Evolutionary conservation across 108 stramenopile species (phyloP).

Genomic region (Aurantiochytrium sp.): DNA sequence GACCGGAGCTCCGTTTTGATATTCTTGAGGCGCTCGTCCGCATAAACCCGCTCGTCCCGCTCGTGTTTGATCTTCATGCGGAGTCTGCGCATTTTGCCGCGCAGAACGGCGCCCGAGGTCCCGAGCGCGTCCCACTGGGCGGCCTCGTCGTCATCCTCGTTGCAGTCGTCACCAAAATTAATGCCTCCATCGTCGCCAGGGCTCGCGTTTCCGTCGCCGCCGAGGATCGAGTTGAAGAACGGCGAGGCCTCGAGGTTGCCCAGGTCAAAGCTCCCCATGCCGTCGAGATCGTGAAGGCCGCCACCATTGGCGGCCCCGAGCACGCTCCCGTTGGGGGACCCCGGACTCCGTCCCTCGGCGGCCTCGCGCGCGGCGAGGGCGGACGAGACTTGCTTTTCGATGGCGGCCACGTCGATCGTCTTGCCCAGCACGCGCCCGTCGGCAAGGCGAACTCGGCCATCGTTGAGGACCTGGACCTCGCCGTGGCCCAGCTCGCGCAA

Average conservation of each 20-base stretch:
- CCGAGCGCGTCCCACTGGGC: background rate
- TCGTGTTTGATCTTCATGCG: background rate
- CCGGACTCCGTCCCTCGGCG: background rate
- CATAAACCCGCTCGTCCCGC: background rate
- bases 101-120: background rate
- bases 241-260: background rate
- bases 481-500: conserved; percentile 9
- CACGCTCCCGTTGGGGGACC: too few species aligned
- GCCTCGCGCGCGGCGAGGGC: background rate
- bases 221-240: background rate
- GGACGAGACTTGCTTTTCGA: background rate
- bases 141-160: background rate
- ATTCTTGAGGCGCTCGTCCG: background rate
- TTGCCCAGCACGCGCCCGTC: conserved; percentile 8
- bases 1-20: background rate
- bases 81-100: background rate
- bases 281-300: background rate
- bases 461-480: background rate
- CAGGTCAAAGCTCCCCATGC: background rate
- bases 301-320: background rate
- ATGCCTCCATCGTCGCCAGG: background rate
- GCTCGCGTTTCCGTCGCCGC: background rate
- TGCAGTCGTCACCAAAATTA: background rate
- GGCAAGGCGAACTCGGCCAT: background rate
- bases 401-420: background rate